Evolutionary conservation across 768 basidiomycete genomes (phyloP).

Genomic region (Hericium alpestre): DNA sequence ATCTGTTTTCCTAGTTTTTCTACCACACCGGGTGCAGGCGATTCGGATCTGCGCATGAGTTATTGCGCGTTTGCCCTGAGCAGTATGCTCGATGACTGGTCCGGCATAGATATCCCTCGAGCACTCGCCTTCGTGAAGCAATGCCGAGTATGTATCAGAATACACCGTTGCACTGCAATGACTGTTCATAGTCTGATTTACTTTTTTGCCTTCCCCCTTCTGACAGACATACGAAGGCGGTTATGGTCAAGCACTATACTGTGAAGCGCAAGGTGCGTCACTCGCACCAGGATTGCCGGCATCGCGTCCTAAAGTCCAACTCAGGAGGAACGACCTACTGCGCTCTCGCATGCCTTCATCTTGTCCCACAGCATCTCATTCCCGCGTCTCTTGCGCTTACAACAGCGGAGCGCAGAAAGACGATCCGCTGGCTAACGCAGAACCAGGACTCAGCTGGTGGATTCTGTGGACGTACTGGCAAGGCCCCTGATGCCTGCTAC

Average conservation of each 20-base stretch:
- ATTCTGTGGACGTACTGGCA: constrained; percentile 81
- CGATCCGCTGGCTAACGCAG: constrained; percentile 67
- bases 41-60: constrained; percentile 72
- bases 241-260: constrained; percentile 70
- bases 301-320: neutral
- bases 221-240: constrained; percentile 84
- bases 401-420: constrained; percentile 34
- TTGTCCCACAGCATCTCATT: constrained; percentile 28
- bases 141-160: constrained; percentile 51
- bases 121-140: constrained; percentile 55
- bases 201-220: too few species aligned
- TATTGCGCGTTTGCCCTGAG: constrained; percentile 85
- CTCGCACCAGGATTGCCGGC: neutral
- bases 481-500: constrained; percentile 88
- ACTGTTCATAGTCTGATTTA: too few species aligned
- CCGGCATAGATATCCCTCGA: constrained; percentile 49
- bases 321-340: constrained; percentile 92
- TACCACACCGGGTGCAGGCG: constrained; percentile 52
- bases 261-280: constrained; percentile 73
- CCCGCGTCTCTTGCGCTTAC: constrained; percentile 16
- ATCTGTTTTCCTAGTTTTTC: constrained; percentile 45
- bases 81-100: constrained; percentile 72
- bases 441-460: constrained; percentile 64
- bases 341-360: constrained; percentile 63
- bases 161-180: too few species aligned